Percentiles rank a stretch among this genome's conserved stretches.
phyloP scores from a whole-genome alignment of 768 basidiomycete genomes.

The Suillus plorans region DNA sequence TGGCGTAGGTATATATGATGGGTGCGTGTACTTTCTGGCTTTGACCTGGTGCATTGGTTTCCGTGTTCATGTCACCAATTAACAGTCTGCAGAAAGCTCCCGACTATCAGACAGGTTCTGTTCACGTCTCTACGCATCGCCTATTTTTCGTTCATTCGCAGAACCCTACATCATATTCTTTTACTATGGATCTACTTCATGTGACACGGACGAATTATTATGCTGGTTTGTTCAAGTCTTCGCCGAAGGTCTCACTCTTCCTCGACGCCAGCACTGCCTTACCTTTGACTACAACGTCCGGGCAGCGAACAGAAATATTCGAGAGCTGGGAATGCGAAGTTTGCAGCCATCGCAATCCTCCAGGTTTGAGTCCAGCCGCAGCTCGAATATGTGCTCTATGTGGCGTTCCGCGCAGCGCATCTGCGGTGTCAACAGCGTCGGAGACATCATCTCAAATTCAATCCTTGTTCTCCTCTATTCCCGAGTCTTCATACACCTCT shows the following conservation, averaged over 20 bases:
- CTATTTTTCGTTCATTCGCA: slow-evolving; percentile 74
- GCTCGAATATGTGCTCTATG: slow-evolving; percentile 78
- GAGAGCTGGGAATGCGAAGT: slow-evolving; percentile 84
- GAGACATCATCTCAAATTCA: slow-evolving; percentile 27
- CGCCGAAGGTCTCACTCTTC: slow-evolving; percentile 82
- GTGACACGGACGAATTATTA: slow-evolving; percentile 84
- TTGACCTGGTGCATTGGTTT: slow-evolving; percentile 8
- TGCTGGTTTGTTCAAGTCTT: slow-evolving; percentile 86
- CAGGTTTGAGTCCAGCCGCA: slow-evolving; percentile 67
- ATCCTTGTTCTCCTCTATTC: slow-evolving; percentile 40
- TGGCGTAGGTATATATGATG: slow-evolving; percentile 87
- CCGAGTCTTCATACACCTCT: slow-evolving; percentile 34
- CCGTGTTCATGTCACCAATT: slow-evolving; percentile 20
- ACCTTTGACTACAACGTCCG: slow-evolving; percentile 29
- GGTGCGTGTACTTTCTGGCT: slow-evolving; percentile 49
- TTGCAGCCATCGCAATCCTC: slow-evolving; percentile 83
- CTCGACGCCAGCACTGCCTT: slow-evolving; percentile 39
- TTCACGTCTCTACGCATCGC: slow-evolving; percentile 79
- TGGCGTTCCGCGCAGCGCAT: slow-evolving; percentile 63
- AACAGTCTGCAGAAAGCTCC: slow-evolving; percentile 77
- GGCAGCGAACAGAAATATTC: slow-evolving; percentile 30
- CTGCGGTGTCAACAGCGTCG: slow-evolving; percentile 25
- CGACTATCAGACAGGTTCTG: slow-evolving; percentile 72
- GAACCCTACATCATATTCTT: slow-evolving; percentile 54
- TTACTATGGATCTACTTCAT: slow-evolving; percentile 61